Percentiles rank a stretch among this genome's conserved stretches.
These are phyloP conservation scores for Lipomyces spencermartinsiae DNA, from an alignment of 805 yeast species.

Conservation along the genomic window DNA sequence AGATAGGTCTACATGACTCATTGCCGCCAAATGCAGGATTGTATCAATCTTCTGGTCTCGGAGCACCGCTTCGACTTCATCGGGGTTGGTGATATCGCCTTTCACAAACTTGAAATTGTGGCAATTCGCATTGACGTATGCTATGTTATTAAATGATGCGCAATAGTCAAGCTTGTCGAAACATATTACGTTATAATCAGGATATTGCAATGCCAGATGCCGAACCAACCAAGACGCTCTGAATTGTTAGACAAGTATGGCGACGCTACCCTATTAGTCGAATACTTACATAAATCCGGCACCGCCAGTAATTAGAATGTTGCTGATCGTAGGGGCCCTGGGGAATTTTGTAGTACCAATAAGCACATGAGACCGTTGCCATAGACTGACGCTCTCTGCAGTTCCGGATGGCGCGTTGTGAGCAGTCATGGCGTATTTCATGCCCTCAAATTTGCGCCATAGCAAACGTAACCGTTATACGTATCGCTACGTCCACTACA, in stretches of 20 bases:
- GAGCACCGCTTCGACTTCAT: constrained; percentile 40
- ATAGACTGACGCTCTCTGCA: constrained; percentile 6
- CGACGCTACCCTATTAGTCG: background rate
- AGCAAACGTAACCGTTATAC: background rate
- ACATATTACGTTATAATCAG: constrained; percentile 50
- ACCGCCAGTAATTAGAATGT: constrained; percentile 59
- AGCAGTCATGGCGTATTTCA: background rate
- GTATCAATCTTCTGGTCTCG: constrained; percentile 43
- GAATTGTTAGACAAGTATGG: background rate
- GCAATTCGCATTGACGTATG: constrained; percentile 42
- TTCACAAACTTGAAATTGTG: constrained; percentile 42
- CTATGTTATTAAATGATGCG: constrained; percentile 46
- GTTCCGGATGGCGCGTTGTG: background rate
- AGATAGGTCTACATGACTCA: constrained; percentile 61
- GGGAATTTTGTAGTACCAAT: constrained; percentile 32
- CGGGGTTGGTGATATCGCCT: constrained; percentile 49
- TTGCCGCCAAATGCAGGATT: constrained; percentile 62
- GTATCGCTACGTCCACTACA: background rate
- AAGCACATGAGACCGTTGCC: constrained; percentile 29
- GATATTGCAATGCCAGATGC: constrained; percentile 45
- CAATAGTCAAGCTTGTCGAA: constrained; percentile 58
- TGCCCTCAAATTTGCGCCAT: background rate
- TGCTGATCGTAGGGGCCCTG: constrained; percentile 11
- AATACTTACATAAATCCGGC: constrained; percentile 57
- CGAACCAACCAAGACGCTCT: constrained; percentile 57